Conservation (phyloP, 495 filamentous ascomycete genomes). For the Letharia columbiana region DNA sequence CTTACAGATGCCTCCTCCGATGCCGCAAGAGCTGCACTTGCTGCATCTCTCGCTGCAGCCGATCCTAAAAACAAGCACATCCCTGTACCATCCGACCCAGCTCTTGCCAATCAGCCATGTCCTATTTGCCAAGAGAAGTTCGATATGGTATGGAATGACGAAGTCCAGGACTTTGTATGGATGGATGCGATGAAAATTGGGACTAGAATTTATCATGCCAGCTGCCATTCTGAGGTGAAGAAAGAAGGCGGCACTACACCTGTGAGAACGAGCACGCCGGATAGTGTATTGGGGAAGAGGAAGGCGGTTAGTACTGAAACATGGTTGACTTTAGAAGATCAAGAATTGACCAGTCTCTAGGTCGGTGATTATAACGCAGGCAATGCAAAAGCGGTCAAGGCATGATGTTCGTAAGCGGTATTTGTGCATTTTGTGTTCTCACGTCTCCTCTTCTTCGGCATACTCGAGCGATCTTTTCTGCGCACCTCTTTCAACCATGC, state of each 20-base stretch:
- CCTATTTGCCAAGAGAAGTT: conserved; percentile 95
- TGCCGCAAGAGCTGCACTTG: conserved; percentile 30
- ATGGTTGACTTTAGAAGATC: not conserved
- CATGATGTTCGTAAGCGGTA: conserved; percentile 5
- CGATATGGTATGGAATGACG: conserved; percentile 78
- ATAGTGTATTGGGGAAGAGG: conserved; percentile 64
- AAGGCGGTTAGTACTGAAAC: conserved; percentile 40
- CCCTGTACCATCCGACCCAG: conserved; percentile 69
- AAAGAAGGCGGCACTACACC: conserved; percentile 45
- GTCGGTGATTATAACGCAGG: conserved; percentile 4
- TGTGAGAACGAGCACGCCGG: conserved; percentile 46
- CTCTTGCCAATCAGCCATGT: conserved; percentile 62
- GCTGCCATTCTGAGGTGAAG: conserved; percentile 75
- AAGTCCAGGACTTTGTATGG: conserved; percentile 95
- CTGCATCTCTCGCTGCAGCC: conserved; percentile 38
- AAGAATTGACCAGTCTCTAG: conserved; percentile 6
- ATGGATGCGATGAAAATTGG: conserved; percentile 76
- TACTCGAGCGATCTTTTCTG: not conserved
- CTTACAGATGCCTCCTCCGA: conserved; percentile 35
- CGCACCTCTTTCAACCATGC: not conserved
- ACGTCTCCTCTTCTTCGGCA: not conserved
- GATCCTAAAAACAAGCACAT: conserved; percentile 67
- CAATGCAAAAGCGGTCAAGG: conserved; percentile 17
- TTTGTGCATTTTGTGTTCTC: conserved; percentile 4
- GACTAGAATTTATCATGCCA: conserved; percentile 79